A percentile compares a stretch with the other conserved stretches of the same genome.
These are phyloP conservation scores for Millerozyma acaciae DNA, from an alignment of 805 yeast species.

Conservation along the genomic window DNA sequence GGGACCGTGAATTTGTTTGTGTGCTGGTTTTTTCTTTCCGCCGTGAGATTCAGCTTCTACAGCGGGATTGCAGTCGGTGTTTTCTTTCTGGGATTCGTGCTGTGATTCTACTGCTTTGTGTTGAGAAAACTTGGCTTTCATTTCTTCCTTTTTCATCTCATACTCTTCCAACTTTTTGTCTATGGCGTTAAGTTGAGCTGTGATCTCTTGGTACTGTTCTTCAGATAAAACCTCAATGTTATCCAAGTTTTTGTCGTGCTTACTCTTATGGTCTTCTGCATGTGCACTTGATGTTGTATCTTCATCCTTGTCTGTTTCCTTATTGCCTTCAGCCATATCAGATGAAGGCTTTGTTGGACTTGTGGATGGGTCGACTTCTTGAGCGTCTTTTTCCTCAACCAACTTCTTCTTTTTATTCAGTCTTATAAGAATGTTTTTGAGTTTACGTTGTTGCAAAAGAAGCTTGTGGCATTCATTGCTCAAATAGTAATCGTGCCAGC, in stretches of 20 bases:
- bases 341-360: conserved; percentile 1
- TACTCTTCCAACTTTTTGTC: conserved; percentile 35
- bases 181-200: conserved; percentile 33
- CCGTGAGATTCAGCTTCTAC: conserved; percentile 10
- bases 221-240: conserved; percentile 28
- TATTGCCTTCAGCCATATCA: not conserved
- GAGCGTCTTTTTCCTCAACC: conserved; percentile 9
- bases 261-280: conserved; percentile 8
- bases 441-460: conserved; percentile 55
- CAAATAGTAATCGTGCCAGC: conserved; percentile 68
- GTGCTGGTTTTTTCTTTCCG: conserved; percentile 33
- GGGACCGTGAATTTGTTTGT: conserved; percentile 73
- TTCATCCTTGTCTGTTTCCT: conserved; percentile 11
- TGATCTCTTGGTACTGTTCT: conserved; percentile 28
- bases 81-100: conserved; percentile 4
- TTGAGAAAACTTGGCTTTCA: conserved; percentile 29
- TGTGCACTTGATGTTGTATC: conserved; percentile 9
- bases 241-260: conserved; percentile 16
- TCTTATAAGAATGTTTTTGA: conserved; percentile 42
- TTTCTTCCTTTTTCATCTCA: conserved; percentile 31
- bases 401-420: conserved; percentile 41
- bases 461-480: conserved; percentile 71
- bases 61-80: conserved; percentile 7
- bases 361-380: conserved; percentile 4
- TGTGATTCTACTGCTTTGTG: conserved; percentile 9